Conservation (phyloP, 2,329 filamentous ascomycete genomes). For the Thielaviopsis ethacetica region DNA sequence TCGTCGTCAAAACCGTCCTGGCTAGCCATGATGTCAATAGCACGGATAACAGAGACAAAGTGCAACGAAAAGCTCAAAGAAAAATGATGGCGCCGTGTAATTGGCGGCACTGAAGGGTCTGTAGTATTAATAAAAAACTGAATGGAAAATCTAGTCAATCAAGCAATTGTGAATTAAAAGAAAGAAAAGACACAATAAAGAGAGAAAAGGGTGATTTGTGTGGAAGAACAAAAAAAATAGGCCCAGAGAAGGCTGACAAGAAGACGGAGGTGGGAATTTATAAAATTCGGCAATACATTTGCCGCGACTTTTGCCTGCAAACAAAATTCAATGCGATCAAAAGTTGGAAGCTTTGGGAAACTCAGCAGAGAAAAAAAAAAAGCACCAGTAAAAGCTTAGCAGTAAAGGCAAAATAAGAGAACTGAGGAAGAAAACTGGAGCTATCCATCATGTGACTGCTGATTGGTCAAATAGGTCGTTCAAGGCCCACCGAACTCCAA, state of each 20-base stretch:
- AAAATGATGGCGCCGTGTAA: background rate
- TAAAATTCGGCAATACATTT: background rate
- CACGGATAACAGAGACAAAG: background rate
- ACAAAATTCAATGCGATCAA: background rate
- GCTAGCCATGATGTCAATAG: constrained; percentile 46
- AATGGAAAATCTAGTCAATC: background rate
- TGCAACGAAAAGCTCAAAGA: background rate
- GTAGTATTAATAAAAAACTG: background rate
- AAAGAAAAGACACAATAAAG: background rate
- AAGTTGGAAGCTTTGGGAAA: background rate
- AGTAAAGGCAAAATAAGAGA: background rate
- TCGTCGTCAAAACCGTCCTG: constrained; percentile 76
- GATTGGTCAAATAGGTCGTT: background rate
- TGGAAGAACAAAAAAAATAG: background rate
- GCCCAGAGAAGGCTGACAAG: background rate
- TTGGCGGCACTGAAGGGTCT: background rate
- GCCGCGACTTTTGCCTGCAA: background rate
- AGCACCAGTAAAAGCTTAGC: background rate
- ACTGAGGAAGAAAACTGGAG: background rate
- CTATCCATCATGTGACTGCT: background rate
- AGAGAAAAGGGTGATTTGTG: background rate
- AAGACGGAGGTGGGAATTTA: background rate
- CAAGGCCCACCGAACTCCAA: background rate
- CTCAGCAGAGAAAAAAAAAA: background rate
- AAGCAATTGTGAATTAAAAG: background rate